A percentile compares a stretch with the other conserved stretches of the same genome.
These are phyloP conservation scores for Rachicladosporium sp. DNA, from an alignment of 2,329 filamentous ascomycete genomes.

Conservation along the genomic window DNA sequence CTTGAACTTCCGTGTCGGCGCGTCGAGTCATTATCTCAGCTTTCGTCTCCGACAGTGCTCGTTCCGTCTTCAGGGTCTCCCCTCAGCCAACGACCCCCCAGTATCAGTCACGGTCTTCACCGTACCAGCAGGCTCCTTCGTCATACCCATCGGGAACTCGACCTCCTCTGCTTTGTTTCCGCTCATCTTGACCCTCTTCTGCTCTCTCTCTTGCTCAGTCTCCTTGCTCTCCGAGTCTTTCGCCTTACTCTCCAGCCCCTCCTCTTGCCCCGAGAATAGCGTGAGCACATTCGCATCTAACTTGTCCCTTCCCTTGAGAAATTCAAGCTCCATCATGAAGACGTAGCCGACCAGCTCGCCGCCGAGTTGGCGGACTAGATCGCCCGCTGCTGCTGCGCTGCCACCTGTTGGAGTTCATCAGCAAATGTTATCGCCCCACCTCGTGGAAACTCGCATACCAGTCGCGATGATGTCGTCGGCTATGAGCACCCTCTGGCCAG, in stretches of 20 bases:
- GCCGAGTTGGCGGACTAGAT: constrained; percentile 74
- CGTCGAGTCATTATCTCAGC: too few species aligned
- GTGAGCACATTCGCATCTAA: constrained; percentile 74
- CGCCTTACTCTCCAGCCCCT: constrained; percentile 14
- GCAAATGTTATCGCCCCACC: constrained; percentile 3
- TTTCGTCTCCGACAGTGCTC: too few species aligned
- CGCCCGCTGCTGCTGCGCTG: constrained; percentile 75
- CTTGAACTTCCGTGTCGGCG: too few species aligned
- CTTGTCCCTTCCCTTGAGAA: constrained; percentile 83
- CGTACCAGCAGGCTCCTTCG: background rate
- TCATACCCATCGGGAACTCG: constrained; percentile 1
- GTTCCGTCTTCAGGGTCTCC: constrained; percentile 7
- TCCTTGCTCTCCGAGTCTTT: constrained; percentile 1
- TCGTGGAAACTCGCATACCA: constrained; percentile 45
- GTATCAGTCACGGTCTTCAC: constrained; percentile 12
- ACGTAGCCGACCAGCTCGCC: constrained; percentile 79
- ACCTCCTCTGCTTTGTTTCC: constrained; percentile 5
- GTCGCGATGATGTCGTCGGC: constrained; percentile 99
- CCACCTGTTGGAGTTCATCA: constrained; percentile 54
- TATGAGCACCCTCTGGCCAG: constrained; percentile 78
- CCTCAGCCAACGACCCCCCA: constrained; percentile 12
- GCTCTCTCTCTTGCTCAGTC: constrained; percentile 9
- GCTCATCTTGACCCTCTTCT: constrained; percentile 14
- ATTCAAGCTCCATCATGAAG: constrained; percentile 91
- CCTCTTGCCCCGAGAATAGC: constrained; percentile 56